Base-by-base conservation (phyloP, 1,139 yeast genomes). In the Pichia sp. region DNA sequence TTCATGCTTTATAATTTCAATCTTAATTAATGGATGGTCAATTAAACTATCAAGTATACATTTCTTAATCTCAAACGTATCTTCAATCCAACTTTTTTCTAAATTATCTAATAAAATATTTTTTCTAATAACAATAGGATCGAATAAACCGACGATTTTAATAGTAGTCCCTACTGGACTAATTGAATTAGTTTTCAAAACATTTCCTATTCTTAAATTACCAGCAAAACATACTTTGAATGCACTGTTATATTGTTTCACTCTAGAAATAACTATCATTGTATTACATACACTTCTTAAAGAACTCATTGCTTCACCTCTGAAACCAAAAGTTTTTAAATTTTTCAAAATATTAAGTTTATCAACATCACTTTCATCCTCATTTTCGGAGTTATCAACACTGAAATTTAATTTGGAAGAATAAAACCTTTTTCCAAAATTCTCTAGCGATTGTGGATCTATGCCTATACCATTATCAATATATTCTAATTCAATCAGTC, bases 391-490 rank as follows among this genome's bases (percentile, higher is more conserved):
- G 35, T 39, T 33, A 5, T 5, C 3, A 7, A 18, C 32, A 30
- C 28, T 37, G n/a, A 26, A 28, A 1, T 25, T 28, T 3, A 83
- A 60, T 59, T 87, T 89, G 0, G 95, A 86, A 0, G 96, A 87
- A 43, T 83, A 78, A 62, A 81, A 76, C 32, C 86, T 66, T 50
- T 76, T 74, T 45, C 95, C 85, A 7, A 84, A 69, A 31, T 78
- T 61, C 0, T 72, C 72, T 44, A 87, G 61, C 50, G 86, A 90
- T 0, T 71, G 72, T 4, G 57, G 70, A 35, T 65, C 61, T n/a
- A 90, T 83, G 0, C 97, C 97, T 1, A 59, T 47, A 0, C 97
- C 98, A 62, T 90, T 77, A 62, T 92, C 97, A 0, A 75, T 74
- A 79, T 31, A 86, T 66, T 52, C 79, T 56, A 62, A 73, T 74